Base-by-base conservation (phyloP, 2,329 filamentous ascomycete genomes). In the Colletotrichum australisinense region DNA sequence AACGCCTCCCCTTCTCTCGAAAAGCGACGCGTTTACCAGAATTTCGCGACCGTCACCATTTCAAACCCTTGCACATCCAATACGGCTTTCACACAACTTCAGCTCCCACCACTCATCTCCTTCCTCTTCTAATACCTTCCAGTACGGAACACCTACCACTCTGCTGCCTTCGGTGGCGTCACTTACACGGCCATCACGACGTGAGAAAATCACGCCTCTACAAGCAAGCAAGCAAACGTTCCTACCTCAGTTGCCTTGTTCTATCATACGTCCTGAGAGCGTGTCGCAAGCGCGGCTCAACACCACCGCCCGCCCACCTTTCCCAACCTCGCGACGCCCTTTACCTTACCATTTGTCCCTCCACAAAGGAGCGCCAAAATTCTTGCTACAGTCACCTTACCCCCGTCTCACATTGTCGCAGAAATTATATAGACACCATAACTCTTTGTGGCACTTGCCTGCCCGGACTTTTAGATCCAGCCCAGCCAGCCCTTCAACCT, bases 1-100 rank as follows among this genome's bases (percentile, higher is more conserved):
- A 71, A 73, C 68, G 58, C 71, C 56, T 58, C 56, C 46, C 62
- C 63, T 62, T 63, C 62, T 66, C 60, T 67, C 19, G 24, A 58
- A 73, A 58, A 63, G 42, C 67, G 71, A 73, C 71, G 71, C 71
- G 71, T 67, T 49, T 49, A 49, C 8, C 60, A 69, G 67, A 70
- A 60, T 60, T 65, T 70, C 70, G 71, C 71, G 71, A 70, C 56
- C 35, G 26, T 35, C 56, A 22, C 49, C 42, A 57, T 71, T 49
- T 71, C 62, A 71, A 64, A 71, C 62, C 71, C 71, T 71, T 70
- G 67, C 57, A 71, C 70, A 56, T 53, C 53, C 70, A 58, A 56
- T 59, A 53, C 16, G 38, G 38, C 60, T 46, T 35, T 24, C 60
- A 35, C n/a, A 60, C 56, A 62, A 62, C 56, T 49, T 66, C 70